Evolutionary conservation across 441 rosid genomes (phyloP).

Genomic region (Populus hybrid): DNA sequence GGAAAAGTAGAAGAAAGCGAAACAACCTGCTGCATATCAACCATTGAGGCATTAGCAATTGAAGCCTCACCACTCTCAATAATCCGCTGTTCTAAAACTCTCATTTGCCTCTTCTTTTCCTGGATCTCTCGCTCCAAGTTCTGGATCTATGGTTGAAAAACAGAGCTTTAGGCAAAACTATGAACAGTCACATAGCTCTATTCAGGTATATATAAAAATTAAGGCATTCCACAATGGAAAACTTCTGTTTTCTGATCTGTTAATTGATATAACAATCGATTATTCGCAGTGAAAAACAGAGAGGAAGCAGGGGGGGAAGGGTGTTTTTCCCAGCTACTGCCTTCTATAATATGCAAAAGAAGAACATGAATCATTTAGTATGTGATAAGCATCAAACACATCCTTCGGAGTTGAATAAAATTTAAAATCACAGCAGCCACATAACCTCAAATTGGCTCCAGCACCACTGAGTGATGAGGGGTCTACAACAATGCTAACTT

Average conservation of each 20-base stretch:
- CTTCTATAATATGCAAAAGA: background rate
- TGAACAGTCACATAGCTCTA: background rate
- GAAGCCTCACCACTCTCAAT: slow-evolving; percentile 94
- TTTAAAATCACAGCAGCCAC: background rate
- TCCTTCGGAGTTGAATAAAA: background rate
- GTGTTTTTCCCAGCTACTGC: background rate
- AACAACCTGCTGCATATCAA: slow-evolving; percentile 95
- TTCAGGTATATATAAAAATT: background rate
- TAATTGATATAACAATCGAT: background rate
- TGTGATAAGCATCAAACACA: background rate
- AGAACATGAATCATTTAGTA: background rate
- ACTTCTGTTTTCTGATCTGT: background rate
- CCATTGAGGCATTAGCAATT: slow-evolving; percentile 78
- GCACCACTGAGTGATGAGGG: background rate
- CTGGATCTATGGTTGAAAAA: slow-evolving; percentile 55
- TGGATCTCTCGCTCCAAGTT: slow-evolving; percentile 82
- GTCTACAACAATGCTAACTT: background rate
- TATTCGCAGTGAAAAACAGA: background rate
- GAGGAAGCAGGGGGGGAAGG: background rate
- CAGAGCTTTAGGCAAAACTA: slow-evolving; percentile 6
- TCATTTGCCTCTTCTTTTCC: slow-evolving; percentile 92
- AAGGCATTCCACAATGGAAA: slow-evolving; percentile 6
- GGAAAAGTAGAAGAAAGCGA: slow-evolving; percentile 9
- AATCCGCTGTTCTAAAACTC: slow-evolving; percentile 74
- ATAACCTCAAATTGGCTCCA: background rate